Percentiles rank a stretch among this genome's conserved stretches.
phyloP scores from a whole-genome alignment of 331 rosid genomes.

The Pyracantha coccinea region DNA sequence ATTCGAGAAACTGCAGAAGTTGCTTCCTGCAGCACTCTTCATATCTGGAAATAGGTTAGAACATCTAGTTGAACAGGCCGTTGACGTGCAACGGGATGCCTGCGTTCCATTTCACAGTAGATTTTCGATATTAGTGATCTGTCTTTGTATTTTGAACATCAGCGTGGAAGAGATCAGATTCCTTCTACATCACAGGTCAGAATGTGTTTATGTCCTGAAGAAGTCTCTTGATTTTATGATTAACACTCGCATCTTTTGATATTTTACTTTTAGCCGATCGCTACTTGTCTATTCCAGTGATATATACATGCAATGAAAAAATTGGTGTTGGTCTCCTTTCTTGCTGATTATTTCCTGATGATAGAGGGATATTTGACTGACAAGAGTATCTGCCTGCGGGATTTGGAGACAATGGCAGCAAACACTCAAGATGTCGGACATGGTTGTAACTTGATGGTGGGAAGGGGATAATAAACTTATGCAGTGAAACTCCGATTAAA shows the following conservation, averaged over 20 bases:
- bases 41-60: conserved; percentile 1
- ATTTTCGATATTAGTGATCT: not conserved
- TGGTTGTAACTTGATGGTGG: conserved; percentile 7
- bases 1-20: conserved; percentile 3
- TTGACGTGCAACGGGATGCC: conserved; percentile 13
- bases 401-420: conserved; percentile 1
- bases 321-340: conserved; percentile 2
- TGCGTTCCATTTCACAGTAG: not conserved
- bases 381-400: conserved; percentile 7
- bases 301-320: not conserved
- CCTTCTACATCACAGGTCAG: conserved; percentile 5
- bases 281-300: too few relatives aligned
- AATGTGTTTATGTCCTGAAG: not conserved
- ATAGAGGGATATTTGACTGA: conserved; percentile 3
- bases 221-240: too few relatives aligned
- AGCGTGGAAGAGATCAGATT: conserved; percentile 6
- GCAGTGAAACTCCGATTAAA: conserved; percentile 1
- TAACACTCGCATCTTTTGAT: too few relatives aligned
- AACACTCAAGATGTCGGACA: not conserved
- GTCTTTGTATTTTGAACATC: conserved; percentile 6
- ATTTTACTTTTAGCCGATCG: too few relatives aligned
- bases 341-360: conserved; percentile 9
- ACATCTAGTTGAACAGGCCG: conserved; percentile 9
- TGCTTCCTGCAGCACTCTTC: conserved; percentile 6
- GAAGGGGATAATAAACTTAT: not conserved